phyloP scores from a whole-genome alignment of 2,329 filamentous ascomycete genomes.

The Diaporthe aspalathi region DNA sequence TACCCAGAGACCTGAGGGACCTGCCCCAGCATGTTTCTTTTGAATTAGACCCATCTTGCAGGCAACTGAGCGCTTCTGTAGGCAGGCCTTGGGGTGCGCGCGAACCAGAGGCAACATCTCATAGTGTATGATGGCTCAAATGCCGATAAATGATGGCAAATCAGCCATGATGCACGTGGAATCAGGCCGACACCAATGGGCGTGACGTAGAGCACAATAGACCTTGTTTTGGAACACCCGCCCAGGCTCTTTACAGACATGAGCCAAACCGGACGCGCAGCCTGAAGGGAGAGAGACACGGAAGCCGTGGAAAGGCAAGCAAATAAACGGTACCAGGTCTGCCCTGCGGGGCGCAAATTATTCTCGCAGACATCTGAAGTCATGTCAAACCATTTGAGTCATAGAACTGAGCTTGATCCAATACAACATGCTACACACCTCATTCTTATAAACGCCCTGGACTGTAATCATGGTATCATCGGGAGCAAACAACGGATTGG shows the following conservation, averaged over 20 bases:
- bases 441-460: neutral
- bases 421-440: conserved; percentile 10
- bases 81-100: too few species aligned
- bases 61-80: neutral
- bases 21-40: neutral
- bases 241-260: neutral
- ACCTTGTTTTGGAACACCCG: neutral
- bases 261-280: neutral
- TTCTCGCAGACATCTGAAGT: neutral
- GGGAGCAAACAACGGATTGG: conserved; percentile 30
- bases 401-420: neutral
- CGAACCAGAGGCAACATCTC: too few species aligned
- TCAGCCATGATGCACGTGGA: neutral
- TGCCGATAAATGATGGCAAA: neutral
- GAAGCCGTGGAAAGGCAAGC: neutral
- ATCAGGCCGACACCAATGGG: neutral
- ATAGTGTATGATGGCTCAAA: neutral
- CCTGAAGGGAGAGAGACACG: neutral
- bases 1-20: neutral
- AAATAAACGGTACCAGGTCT: neutral
- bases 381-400: neutral
- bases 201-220: too few species aligned
- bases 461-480: conserved; percentile 21
- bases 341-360: neutral
- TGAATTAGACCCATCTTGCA: neutral